phyloP scores from a whole-genome alignment of 1,284 basidiomycete species.

The Cystobasidium sp. region DNA sequence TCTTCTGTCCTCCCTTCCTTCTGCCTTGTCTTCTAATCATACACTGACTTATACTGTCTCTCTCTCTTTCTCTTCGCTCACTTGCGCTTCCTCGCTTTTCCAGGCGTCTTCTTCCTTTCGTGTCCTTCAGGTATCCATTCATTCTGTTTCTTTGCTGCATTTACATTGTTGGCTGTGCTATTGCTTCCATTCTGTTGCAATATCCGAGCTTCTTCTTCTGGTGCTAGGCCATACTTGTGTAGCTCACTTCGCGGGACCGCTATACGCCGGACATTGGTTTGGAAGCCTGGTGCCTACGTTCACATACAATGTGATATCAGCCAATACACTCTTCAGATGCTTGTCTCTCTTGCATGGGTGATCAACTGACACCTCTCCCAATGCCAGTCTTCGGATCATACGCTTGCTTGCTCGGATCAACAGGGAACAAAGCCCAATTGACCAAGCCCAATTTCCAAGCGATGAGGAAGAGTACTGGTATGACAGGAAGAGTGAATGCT shows the following conservation, averaged over 20 bases:
- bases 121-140: conserved; percentile 41
- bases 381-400: conserved; percentile 42
- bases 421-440: conserved; percentile 10
- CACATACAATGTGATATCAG: neutral
- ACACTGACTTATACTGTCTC: neutral
- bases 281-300: conserved; percentile 40
- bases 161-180: neutral
- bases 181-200: conserved; percentile 7
- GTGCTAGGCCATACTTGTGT: conserved; percentile 32
- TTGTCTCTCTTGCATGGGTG: no score
- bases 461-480: conserved; percentile 30
- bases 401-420: neutral
- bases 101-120: conserved; percentile 5
- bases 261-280: conserved; percentile 37
- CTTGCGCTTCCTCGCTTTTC: conserved; percentile 34
- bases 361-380: conserved; percentile 29
- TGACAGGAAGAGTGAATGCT: conserved; percentile 10
- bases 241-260: conserved; percentile 34
- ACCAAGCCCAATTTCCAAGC: conserved; percentile 21
- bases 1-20: neutral
- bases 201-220: conserved; percentile 25
- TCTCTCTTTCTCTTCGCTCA: neutral
- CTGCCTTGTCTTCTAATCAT: neutral
- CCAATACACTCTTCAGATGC: neutral
- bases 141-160: neutral